phyloP scores from a whole-genome alignment of 768 basidiomycete genomes.

The Russula olivacea region DNA sequence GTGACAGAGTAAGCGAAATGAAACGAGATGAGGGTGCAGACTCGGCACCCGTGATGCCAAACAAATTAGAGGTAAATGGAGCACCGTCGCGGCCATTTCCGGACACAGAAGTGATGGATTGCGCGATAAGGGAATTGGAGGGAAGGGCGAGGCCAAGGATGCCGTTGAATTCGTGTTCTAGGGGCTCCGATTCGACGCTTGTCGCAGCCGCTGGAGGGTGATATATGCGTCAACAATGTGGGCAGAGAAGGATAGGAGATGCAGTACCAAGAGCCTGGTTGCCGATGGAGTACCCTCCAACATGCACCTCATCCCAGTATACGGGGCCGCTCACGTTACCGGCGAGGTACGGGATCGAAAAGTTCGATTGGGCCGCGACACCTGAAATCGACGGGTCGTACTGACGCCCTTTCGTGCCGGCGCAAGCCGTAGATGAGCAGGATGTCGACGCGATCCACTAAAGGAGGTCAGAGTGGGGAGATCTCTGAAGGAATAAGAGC shows the following conservation, averaged over 20 bases:
- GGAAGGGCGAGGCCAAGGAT: constrained; percentile 75
- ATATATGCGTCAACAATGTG: not conserved
- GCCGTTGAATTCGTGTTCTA: constrained; percentile 53
- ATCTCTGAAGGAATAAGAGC: constrained; percentile 26
- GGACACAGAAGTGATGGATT: constrained; percentile 42
- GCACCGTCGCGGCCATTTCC: constrained; percentile 58
- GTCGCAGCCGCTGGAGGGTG: constrained; percentile 49
- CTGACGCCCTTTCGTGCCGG: constrained; percentile 38
- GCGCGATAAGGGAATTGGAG: constrained; percentile 59
- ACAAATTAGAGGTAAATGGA: constrained; percentile 60
- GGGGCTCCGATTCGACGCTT: constrained; percentile 49
- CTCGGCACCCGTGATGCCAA: constrained; percentile 64
- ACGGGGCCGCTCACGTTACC: constrained; percentile 58
- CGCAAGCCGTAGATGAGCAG: constrained; percentile 53
- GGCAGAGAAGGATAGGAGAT: not conserved
- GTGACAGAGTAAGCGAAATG: constrained; percentile 58
- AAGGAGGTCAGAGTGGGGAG: not conserved
- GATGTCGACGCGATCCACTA: constrained; percentile 73
- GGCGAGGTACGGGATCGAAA: constrained; percentile 53
- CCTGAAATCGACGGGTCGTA: constrained; percentile 52
- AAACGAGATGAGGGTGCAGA: constrained; percentile 61
- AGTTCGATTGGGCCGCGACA: constrained; percentile 37
- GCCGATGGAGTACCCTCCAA: constrained; percentile 59
- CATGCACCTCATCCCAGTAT: constrained; percentile 57
- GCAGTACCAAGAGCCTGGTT: constrained; percentile 64